These are phyloP conservation scores for Dictyostelium intermedium DNA, from an alignment of 78 protist genomes.

Conservation along the genomic window DNA sequence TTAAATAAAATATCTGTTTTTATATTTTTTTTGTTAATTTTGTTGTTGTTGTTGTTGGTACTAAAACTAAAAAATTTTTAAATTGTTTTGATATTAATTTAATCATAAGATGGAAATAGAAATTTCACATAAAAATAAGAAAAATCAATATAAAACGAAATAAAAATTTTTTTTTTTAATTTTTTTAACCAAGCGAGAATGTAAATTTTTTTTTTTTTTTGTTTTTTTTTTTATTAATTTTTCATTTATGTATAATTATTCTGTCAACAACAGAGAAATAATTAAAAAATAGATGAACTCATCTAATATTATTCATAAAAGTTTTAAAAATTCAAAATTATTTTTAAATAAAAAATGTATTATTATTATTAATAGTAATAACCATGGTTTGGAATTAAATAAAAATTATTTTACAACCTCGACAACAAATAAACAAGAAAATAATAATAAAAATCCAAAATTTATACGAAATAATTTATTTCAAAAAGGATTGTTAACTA, in stretches of 20 bases:
- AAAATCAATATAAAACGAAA: neutral
- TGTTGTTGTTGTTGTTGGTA: neutral
- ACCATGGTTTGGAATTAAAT: neutral
- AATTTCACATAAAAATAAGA: neutral
- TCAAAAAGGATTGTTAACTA: slow-evolving; percentile 63
- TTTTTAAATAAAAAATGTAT: neutral
- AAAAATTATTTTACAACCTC: neutral
- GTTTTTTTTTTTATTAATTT: neutral
- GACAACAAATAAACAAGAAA: neutral
- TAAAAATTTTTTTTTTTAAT: neutral
- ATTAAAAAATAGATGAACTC: neutral
- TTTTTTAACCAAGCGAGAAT: too few species aligned
- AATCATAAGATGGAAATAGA: neutral
- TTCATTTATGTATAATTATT: neutral
- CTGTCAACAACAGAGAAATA: neutral
- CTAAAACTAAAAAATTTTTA: neutral
- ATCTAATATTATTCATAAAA: neutral
- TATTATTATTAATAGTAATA: neutral
- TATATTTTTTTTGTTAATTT: too few species aligned
- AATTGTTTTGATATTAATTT: neutral
- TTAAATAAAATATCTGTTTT: neutral
- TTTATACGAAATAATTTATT: slow-evolving; percentile 37
- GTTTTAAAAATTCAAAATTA: neutral
- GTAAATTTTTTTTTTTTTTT: too few species aligned
- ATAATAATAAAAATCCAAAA: neutral